phyloP scores from a whole-genome alignment of 495 filamentous ascomycete genomes.

The Chaetomium fimeti region DNA sequence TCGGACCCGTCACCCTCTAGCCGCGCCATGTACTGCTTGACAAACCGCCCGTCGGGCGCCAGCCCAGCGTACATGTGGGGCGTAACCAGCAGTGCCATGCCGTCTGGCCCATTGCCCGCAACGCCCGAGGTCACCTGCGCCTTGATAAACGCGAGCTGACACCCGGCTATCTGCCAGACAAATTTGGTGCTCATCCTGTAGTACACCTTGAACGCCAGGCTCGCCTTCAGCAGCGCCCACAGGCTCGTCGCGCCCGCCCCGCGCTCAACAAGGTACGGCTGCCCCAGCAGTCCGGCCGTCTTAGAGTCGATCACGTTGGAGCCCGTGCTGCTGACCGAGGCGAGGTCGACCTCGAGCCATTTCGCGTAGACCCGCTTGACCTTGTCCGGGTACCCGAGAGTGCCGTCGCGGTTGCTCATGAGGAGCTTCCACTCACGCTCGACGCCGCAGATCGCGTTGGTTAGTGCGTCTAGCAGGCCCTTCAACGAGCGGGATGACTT shows the following conservation, averaged over 20 bases:
- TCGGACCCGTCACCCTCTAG: constrained; percentile 31
- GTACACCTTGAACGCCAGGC: constrained; percentile 53
- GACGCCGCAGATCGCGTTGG: constrained; percentile 35
- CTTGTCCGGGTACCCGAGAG: constrained; percentile 37
- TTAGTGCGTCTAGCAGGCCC: constrained; percentile 37
- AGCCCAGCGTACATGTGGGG: constrained; percentile 50
- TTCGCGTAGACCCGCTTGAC: constrained; percentile 44
- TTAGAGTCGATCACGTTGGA: constrained; percentile 35
- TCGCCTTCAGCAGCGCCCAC: constrained; percentile 64
- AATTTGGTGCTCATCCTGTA: constrained; percentile 43
- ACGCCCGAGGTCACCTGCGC: constrained; percentile 33
- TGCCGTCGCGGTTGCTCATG: constrained; percentile 24
- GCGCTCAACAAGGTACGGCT: constrained; percentile 46
- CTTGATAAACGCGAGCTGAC: constrained; percentile 64
- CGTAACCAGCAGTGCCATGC: constrained; percentile 30
- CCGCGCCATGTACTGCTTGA: constrained; percentile 35
- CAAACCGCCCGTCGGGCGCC: constrained; percentile 40
- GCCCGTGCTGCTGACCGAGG: constrained; percentile 18
- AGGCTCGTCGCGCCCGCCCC: constrained; percentile 30
- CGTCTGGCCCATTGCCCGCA: constrained; percentile 9
- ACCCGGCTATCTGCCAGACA: constrained; percentile 64
- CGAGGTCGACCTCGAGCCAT: constrained; percentile 47
- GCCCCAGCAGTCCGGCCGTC: constrained; percentile 39
- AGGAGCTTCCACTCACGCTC: constrained; percentile 34
- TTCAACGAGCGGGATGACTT: constrained; percentile 32